Evolutionary conservation across 2,329 filamentous ascomycete genomes (phyloP).

Genomic region (Fusarium drepaniforme): DNA sequence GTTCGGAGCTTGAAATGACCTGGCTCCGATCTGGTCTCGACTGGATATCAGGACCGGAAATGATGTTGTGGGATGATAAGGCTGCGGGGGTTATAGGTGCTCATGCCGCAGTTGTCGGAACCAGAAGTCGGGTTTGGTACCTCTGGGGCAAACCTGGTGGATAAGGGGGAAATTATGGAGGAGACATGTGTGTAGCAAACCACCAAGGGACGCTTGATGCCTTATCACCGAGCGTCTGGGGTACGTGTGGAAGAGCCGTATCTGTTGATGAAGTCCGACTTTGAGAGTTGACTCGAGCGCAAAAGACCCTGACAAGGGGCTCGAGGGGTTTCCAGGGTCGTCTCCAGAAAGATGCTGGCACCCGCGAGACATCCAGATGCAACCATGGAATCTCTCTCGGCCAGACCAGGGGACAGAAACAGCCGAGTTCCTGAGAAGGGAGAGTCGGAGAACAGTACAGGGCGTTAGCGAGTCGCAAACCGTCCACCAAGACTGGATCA

Average conservation of each 20-base stretch:
- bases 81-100: slow-evolving; percentile 11
- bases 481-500: neutral
- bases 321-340: neutral
- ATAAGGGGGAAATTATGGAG: slow-evolving; percentile 38
- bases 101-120: slow-evolving; percentile 17
- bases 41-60: slow-evolving; percentile 8
- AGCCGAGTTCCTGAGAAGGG: neutral
- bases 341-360: neutral
- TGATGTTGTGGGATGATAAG: slow-evolving; percentile 34
- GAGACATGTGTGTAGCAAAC: slow-evolving; percentile 13
- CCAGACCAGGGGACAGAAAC: neutral
- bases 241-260: slow-evolving; percentile 6
- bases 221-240: slow-evolving; percentile 33
- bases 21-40: slow-evolving; percentile 12
- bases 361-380: slow-evolving; percentile 1
- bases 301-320: slow-evolving; percentile 10
- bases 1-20: slow-evolving; percentile 7
- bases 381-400: slow-evolving; percentile 11
- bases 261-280: slow-evolving; percentile 2
- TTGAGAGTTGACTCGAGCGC: neutral
- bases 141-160: slow-evolving; percentile 23
- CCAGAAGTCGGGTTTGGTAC: slow-evolving; percentile 10
- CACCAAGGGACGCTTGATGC: slow-evolving; percentile 12
- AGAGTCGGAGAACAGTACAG: neutral
- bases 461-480: neutral